phyloP scores from a whole-genome alignment of 164 flowering plant genomes.

The Stephania japonica region DNA sequence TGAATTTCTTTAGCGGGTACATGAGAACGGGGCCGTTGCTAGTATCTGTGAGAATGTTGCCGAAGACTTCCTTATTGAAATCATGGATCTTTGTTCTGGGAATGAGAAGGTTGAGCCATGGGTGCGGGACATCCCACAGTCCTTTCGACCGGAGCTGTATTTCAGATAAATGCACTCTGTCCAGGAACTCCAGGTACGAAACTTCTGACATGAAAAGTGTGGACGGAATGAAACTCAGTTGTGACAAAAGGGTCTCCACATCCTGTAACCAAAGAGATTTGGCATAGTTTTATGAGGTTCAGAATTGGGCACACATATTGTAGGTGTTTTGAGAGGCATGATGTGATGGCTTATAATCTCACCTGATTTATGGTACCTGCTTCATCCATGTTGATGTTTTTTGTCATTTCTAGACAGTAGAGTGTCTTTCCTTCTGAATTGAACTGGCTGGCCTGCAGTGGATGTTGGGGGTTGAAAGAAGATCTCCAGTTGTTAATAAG shows the following conservation, averaged over 20 bases:
- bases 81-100: slow-evolving; percentile 58
- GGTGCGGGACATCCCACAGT: slow-evolving; percentile 90
- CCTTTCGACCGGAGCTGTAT: slow-evolving; percentile 61
- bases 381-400: slow-evolving; percentile 55
- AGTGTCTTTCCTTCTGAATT: slow-evolving; percentile 67
- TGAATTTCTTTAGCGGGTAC: slow-evolving; percentile 79
- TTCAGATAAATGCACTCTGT: slow-evolving; percentile 78
- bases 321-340: slow-evolving; percentile 5
- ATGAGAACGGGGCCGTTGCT: slow-evolving; percentile 85
- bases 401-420: slow-evolving; percentile 77
- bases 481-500: slow-evolving; percentile 82
- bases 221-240: slow-evolving; percentile 55
- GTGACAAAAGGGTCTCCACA: slow-evolving; percentile 44
- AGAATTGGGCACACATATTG: slow-evolving; percentile 2
- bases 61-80: slow-evolving; percentile 70
- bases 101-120: slow-evolving; percentile 89
- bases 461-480: slow-evolving; percentile 64
- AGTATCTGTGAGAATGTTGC: slow-evolving; percentile 55
- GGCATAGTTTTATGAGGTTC: slow-evolving; percentile 1
- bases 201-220: slow-evolving; percentile 71
- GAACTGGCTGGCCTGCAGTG: slow-evolving; percentile 63
- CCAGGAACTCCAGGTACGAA: slow-evolving; percentile 67
- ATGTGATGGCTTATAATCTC: slow-evolving; percentile 12
- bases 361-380: slow-evolving; percentile 45
- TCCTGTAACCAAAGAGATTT: slow-evolving; percentile 38